Percentiles rank a stretch among this genome's conserved stretches.
Conservation (phyloP, 1,284 basidiomycete species). For the Trichosporon sp. region DNA sequence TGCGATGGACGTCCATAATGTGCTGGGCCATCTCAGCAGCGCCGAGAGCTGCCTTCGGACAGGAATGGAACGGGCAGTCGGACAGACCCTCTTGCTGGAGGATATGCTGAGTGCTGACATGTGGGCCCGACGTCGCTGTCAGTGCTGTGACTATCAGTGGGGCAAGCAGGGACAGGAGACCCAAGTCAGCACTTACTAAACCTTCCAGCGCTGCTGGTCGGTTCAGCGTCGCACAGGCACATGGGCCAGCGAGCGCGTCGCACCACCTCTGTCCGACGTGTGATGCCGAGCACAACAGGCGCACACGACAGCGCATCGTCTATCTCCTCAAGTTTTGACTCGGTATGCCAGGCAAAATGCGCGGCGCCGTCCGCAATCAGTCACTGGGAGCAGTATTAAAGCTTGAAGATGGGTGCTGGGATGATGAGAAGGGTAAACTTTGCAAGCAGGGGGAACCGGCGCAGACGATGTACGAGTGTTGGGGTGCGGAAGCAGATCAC, state of each 20-base stretch:
- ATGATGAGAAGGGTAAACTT: too few relatives aligned
- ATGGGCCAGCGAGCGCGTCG: not conserved
- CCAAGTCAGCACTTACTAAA: not conserved
- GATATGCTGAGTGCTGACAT: too few relatives aligned
- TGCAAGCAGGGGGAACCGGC: too few relatives aligned
- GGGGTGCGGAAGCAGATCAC: too few relatives aligned
- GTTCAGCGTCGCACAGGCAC: not conserved
- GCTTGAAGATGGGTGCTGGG: too few relatives aligned
- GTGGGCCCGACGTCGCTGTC: not conserved
- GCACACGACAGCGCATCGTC: not conserved
- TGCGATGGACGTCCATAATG: not conserved
- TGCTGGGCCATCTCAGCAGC: not conserved
- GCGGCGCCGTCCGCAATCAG: not conserved
- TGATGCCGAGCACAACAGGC: not conserved
- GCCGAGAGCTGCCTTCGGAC: not conserved
- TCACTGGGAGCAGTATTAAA: not conserved
- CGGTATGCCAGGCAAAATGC: not conserved
- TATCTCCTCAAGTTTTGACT: not conserved
- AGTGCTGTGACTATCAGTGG: not conserved
- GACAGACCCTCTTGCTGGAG: too few relatives aligned
- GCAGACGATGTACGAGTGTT: too few relatives aligned
- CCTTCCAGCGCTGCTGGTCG: not conserved
- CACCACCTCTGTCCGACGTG: not conserved
- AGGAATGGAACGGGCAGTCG: not conserved
- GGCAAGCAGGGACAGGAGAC: not conserved